Conservation (phyloP, 768 basidiomycete genomes). For the Boletus edulis region DNA sequence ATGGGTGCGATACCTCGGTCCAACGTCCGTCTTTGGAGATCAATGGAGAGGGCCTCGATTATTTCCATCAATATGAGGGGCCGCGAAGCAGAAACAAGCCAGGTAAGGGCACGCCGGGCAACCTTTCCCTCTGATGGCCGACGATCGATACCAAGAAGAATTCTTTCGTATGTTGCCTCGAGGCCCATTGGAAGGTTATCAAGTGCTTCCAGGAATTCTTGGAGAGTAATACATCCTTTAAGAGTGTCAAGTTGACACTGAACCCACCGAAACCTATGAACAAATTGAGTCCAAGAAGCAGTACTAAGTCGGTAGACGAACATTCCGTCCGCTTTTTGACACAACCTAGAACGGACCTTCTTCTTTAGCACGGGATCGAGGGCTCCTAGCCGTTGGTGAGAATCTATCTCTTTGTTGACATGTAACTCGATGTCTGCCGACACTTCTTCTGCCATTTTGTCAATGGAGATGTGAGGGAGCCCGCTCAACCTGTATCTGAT, state of each 20-base stretch:
- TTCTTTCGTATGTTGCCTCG: slow-evolving; percentile 5
- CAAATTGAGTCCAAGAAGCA: background rate
- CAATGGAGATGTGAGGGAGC: slow-evolving; percentile 10
- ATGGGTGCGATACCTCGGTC: slow-evolving; percentile 7
- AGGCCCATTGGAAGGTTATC: slow-evolving; percentile 5
- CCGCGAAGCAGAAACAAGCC: slow-evolving; percentile 17
- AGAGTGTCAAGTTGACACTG: slow-evolving; percentile 13
- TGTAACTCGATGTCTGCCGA: slow-evolving; percentile 13
- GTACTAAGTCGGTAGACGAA: background rate
- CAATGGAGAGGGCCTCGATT: slow-evolving; percentile 13
- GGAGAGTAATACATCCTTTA: slow-evolving; percentile 3
- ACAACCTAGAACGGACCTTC: slow-evolving; percentile 6
- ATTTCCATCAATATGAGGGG: slow-evolving; percentile 14
- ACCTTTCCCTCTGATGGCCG: background rate
- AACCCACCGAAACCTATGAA: slow-evolving; percentile 16
- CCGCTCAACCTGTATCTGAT: slow-evolving; percentile 5
- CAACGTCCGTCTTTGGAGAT: background rate
- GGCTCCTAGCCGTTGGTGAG: slow-evolving; percentile 5
- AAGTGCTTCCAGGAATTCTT: slow-evolving; percentile 1
- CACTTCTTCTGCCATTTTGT: background rate
- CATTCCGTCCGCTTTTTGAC: slow-evolving; percentile 19
- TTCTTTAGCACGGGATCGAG: slow-evolving; percentile 5
- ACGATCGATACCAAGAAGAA: background rate
- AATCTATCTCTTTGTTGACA: slow-evolving; percentile 11
- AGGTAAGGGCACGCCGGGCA: slow-evolving; percentile 6